Conservation (phyloP, 2,329 filamentous ascomycete genomes). For the Nothophaeocryptopus gaeumannii region DNA sequence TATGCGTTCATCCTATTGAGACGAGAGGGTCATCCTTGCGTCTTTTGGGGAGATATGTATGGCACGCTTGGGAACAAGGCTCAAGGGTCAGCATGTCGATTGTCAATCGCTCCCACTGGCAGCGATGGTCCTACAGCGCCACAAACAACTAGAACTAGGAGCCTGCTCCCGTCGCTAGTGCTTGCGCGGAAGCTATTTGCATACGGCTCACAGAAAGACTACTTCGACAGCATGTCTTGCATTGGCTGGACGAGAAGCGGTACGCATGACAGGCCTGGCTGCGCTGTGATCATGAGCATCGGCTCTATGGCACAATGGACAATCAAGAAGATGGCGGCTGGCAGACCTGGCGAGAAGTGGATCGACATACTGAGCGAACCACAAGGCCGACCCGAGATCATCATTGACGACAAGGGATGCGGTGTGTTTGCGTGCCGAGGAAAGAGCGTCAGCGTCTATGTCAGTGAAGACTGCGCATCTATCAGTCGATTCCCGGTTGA, state of each 20-base stretch:
- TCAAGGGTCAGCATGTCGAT: constrained; percentile 43
- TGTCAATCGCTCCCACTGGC: background rate
- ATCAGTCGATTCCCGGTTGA: constrained; percentile 42
- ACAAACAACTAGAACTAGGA: constrained; percentile 35
- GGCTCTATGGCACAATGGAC: constrained; percentile 22
- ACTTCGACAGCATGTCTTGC: constrained; percentile 59
- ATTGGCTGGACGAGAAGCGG: constrained; percentile 60
- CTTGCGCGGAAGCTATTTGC: constrained; percentile 64
- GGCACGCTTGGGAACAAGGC: constrained; percentile 53
- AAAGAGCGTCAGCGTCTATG: constrained; percentile 61
- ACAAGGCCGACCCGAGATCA: constrained; percentile 54
- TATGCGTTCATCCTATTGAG: constrained; percentile 70
- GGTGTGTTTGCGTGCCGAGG: constrained; percentile 56
- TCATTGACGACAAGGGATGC: constrained; percentile 59
- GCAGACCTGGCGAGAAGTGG: constrained; percentile 59
- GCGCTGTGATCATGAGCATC: constrained; percentile 35
- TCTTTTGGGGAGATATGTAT: constrained; percentile 71
- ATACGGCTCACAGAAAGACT: constrained; percentile 64
- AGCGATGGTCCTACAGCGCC: background rate
- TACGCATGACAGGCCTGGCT: constrained; percentile 40
- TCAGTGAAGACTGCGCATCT: constrained; percentile 54
- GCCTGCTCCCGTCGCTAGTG: constrained; percentile 55
- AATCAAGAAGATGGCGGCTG: constrained; percentile 61
- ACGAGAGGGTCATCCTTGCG: constrained; percentile 60
- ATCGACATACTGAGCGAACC: constrained; percentile 57